These are phyloP conservation scores for Ceratopteris richardii DNA, from an alignment of 75 land plant genomes.

Conservation along the genomic window DNA sequence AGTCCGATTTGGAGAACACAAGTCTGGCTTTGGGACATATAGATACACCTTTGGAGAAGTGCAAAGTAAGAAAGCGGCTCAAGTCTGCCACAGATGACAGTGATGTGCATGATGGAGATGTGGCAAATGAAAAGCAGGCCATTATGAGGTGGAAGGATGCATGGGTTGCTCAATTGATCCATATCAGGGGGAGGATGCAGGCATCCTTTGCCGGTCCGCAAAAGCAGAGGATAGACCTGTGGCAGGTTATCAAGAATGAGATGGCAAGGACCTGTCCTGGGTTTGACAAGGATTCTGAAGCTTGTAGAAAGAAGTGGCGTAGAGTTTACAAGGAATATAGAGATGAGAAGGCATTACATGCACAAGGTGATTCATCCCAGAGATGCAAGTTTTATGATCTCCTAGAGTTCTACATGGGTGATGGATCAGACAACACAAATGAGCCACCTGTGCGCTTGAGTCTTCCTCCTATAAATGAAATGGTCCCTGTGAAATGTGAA, in stretches of 20 bases:
- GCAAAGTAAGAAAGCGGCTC: constrained; percentile 5
- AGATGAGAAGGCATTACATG: constrained; percentile 5
- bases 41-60: constrained; percentile 1
- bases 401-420: neutral
- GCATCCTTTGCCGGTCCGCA: neutral
- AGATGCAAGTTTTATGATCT: neutral
- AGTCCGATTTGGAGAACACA: neutral
- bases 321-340: constrained; percentile 10
- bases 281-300: constrained; percentile 9
- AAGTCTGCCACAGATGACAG: neutral
- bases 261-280: neutral
- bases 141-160: constrained; percentile 2
- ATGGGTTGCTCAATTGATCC: neutral
- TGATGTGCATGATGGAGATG: constrained; percentile 2
- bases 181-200: neutral
- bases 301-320: constrained; percentile 9
- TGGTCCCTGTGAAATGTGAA: no score
- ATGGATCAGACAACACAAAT: neutral
- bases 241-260: neutral
- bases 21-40: neutral
- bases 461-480: neutral
- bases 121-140: neutral
- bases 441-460: neutral
- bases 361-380: neutral
- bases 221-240: constrained; percentile 2